Evolutionary conservation across 2,329 filamentous ascomycete genomes (phyloP).

Genomic region (Nothomitra cinnamomea): DNA sequence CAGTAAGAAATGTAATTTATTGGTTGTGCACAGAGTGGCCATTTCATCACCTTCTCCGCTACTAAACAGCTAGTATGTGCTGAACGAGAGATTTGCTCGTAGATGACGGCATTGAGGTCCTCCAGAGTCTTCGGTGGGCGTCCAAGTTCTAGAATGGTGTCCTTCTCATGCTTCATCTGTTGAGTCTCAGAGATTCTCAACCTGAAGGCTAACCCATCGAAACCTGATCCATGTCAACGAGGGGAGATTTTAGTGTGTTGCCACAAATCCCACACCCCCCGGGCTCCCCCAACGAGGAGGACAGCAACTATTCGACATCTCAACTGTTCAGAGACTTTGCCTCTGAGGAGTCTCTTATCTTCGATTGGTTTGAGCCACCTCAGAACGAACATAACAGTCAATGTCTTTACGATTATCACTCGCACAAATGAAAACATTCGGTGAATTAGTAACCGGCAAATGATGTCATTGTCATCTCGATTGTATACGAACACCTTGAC

Average conservation of each 20-base stretch:
- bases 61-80: neutral
- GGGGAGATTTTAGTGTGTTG: neutral
- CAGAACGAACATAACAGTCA: conserved; percentile 12
- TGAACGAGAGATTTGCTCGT: neutral
- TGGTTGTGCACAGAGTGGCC: conserved; percentile 13
- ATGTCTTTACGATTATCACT: conserved; percentile 17
- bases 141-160: conserved; percentile 13
- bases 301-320: conserved; percentile 11
- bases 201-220: conserved; percentile 18
- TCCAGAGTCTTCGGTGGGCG: conserved; percentile 9
- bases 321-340: conserved; percentile 9
- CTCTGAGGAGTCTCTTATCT: conserved; percentile 9
- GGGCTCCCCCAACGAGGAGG: conserved; percentile 12
- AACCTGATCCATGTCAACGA: conserved; percentile 15
- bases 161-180: conserved; percentile 10
- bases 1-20: too few relatives aligned
- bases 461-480: conserved; percentile 17
- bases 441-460: conserved; percentile 11
- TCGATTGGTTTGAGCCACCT: conserved; percentile 10
- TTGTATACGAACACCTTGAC: conserved; percentile 22
- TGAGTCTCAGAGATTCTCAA: conserved; percentile 15
- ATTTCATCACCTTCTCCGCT: conserved; percentile 11
- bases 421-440: conserved; percentile 16
- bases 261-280: conserved; percentile 16
- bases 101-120: neutral